A percentile compares a stretch with the other conserved stretches of the same genome.
Evolutionary conservation across 768 basidiomycete species (phyloP).

Genomic region (Termitomyces sp.): DNA sequence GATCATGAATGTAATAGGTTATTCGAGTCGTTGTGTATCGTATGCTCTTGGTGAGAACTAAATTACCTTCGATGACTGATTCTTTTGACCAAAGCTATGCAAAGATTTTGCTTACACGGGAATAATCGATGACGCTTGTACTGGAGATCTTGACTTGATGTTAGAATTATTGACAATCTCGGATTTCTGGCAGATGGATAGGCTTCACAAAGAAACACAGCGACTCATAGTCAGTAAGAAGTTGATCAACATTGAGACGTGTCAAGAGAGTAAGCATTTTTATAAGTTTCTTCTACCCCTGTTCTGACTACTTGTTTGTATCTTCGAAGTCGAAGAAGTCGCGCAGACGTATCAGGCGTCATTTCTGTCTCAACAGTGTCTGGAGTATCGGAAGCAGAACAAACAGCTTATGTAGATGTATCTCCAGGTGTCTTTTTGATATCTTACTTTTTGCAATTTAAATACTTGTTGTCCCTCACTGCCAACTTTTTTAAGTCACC

Average conservation of each 20-base stretch:
- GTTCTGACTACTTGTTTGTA: background rate
- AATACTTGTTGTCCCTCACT: background rate
- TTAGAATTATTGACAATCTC: slow-evolving; percentile 24
- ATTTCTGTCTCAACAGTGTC: background rate
- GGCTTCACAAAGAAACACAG: slow-evolving; percentile 21
- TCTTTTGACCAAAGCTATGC: background rate
- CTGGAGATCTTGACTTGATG: slow-evolving; percentile 12
- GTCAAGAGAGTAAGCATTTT: slow-evolving; percentile 11
- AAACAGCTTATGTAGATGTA: background rate
- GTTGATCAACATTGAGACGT: slow-evolving; percentile 23
- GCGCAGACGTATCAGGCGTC: background rate
- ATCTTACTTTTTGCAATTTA: background rate
- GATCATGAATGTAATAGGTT: slow-evolving; percentile 2
- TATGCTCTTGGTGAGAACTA: slow-evolving; percentile 22
- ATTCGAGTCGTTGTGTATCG: slow-evolving; percentile 18
- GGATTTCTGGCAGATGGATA: slow-evolving; percentile 18
- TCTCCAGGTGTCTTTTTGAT: no score
- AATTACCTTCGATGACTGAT: background rate
- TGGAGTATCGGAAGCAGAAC: background rate
- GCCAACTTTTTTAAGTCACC: no score
- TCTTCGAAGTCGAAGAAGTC: background rate
- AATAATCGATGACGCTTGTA: background rate
- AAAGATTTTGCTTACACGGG: slow-evolving; percentile 29
- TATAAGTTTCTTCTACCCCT: background rate
- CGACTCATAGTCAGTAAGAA: slow-evolving; percentile 19